Evolutionary conservation across 139 green algal species (phyloP).

Genomic region (Micractinium conductrix): DNA sequence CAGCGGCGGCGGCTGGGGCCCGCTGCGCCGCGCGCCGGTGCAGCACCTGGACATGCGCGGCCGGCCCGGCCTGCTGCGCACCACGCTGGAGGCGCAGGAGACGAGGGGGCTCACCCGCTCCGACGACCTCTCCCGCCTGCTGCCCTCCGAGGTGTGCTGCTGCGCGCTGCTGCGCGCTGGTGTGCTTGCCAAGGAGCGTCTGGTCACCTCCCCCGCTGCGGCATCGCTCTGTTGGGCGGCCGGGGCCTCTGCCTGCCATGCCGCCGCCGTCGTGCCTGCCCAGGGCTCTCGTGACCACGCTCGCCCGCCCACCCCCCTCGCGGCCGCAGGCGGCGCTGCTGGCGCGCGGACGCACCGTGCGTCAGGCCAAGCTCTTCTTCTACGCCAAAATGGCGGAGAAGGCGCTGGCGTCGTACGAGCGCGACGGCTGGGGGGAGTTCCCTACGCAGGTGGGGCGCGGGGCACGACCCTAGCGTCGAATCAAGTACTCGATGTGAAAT

Average conservation of each 20-base stretch:
- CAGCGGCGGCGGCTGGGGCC: slow-evolving; percentile 85
- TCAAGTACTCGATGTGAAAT: too few relatives aligned
- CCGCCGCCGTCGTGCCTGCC: neutral
- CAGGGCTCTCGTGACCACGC: neutral
- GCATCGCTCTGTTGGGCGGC: too few relatives aligned
- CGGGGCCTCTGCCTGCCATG: too few relatives aligned
- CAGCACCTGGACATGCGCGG: slow-evolving; percentile 66
- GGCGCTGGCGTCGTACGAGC: slow-evolving; percentile 82
- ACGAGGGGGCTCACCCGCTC: slow-evolving; percentile 84
- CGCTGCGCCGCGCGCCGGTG: slow-evolving; percentile 75
- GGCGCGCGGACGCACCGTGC: slow-evolving; percentile 71
- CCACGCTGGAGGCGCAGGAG: slow-evolving; percentile 86
- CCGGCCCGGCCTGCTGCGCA: slow-evolving; percentile 81
- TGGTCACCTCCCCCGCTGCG: too few relatives aligned
- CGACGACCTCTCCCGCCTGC: slow-evolving; percentile 86
- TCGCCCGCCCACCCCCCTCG: neutral
- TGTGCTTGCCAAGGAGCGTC: too few relatives aligned
- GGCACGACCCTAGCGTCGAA: too few relatives aligned
- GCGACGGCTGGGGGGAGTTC: slow-evolving; percentile 89
- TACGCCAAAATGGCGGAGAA: slow-evolving; percentile 87
- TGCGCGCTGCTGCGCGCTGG: neutral
- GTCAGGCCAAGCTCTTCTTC: slow-evolving; percentile 88
- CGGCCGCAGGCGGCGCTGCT: slow-evolving; percentile 58
- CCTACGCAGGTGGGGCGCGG: slow-evolving; percentile 49
- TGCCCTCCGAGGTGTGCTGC: slow-evolving; percentile 76